phyloP scores from a whole-genome alignment of 2,329 filamentous ascomycete genomes.

The Coccinonectria pachysandricola region DNA sequence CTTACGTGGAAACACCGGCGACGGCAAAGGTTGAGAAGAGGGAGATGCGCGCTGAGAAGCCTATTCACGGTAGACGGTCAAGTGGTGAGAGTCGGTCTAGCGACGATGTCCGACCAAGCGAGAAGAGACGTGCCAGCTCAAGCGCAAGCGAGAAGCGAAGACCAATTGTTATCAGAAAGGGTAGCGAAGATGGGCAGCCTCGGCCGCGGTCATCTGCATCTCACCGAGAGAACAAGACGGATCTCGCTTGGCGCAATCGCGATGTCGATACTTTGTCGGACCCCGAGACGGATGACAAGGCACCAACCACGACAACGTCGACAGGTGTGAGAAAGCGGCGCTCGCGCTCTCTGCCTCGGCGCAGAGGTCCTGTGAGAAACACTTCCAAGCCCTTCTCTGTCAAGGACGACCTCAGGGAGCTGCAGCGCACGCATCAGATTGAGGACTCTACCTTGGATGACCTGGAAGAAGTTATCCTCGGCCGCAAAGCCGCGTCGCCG shows the following conservation, averaged over 20 bases:
- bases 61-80: too few species aligned
- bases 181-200: constrained; percentile 5
- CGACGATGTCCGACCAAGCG: too few species aligned
- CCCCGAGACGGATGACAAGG: constrained; percentile 19
- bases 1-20: constrained; percentile 46
- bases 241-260: constrained; percentile 13
- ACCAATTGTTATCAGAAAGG: too few species aligned
- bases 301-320: constrained; percentile 11
- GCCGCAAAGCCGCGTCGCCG: constrained; percentile 22
- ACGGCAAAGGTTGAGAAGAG: constrained; percentile 31
- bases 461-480: constrained; percentile 38
- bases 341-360: constrained; percentile 31
- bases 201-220: constrained; percentile 11
- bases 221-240: constrained; percentile 17
- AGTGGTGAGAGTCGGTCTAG: too few species aligned
- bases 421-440: constrained; percentile 42
- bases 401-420: constrained; percentile 43
- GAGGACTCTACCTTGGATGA: constrained; percentile 52
- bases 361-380: constrained; percentile 39
- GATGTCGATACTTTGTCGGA: constrained; percentile 24
- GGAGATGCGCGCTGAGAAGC: constrained; percentile 11
- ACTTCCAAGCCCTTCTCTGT: constrained; percentile 43
- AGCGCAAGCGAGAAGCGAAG: constrained; percentile 6
- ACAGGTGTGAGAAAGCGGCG: constrained; percentile 19
- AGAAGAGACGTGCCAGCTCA: too few species aligned